Evolutionary conservation across 805 yeast genomes (phyloP).

Genomic region (Metschnikowia cerradonensis): DNA sequence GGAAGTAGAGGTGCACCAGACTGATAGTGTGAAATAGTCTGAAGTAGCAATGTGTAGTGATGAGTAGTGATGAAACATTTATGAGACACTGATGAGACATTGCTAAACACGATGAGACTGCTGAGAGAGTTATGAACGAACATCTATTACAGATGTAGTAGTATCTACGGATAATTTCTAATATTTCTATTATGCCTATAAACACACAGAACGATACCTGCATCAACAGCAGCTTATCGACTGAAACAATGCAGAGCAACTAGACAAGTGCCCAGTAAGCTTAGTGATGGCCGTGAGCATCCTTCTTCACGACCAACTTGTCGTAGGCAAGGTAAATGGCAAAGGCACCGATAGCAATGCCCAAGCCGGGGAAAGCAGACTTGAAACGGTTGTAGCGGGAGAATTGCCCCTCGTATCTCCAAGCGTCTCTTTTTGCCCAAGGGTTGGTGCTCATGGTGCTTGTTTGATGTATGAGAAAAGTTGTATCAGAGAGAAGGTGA

Average conservation of each 20-base stretch:
- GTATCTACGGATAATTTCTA: neutral
- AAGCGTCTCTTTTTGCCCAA: conserved; percentile 65
- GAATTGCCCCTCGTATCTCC: conserved; percentile 86
- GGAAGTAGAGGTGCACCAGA: too few species aligned
- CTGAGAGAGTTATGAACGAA: too few species aligned
- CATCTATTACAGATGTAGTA: too few species aligned
- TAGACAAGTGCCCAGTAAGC: neutral
- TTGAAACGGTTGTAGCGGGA: conserved; percentile 64
- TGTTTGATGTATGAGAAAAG: conserved; percentile 1
- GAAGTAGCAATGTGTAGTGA: too few species aligned
- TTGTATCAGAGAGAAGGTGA: conserved; percentile 11
- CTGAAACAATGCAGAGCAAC: neutral
- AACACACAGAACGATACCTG: neutral
- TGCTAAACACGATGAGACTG: too few species aligned
- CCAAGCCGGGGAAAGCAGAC: conserved; percentile 76
- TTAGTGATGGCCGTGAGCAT: conserved; percentile 25
- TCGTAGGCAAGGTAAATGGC: conserved; percentile 61
- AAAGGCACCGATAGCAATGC: conserved; percentile 74
- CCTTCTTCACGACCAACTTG: conserved; percentile 41
- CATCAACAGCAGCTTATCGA: neutral
- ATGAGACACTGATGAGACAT: too few species aligned
- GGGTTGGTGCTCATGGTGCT: conserved; percentile 22
- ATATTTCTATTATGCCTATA: conserved; percentile 2
- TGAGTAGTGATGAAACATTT: too few species aligned
- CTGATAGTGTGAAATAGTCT: too few species aligned